Evolutionary conservation across 805 yeast species (phyloP).

Genomic region (Wickerhamiella siamensis): DNA sequence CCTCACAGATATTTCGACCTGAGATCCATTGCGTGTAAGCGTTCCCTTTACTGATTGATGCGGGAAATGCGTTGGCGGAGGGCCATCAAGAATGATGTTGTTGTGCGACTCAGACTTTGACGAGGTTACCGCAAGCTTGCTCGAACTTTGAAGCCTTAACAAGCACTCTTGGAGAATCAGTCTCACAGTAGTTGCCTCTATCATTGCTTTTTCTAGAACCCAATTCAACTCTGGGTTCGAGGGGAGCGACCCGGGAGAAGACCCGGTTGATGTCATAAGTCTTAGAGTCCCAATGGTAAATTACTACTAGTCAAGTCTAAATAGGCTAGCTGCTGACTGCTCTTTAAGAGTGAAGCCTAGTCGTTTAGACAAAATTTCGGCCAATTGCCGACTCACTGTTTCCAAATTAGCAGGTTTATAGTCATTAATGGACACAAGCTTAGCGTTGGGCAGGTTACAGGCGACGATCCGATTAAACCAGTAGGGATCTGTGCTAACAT

Average conservation of each 20-base stretch:
- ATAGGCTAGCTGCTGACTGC: background rate
- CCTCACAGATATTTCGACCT: background rate
- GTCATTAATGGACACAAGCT: conserved; percentile 30
- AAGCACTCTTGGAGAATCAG: background rate
- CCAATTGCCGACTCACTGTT: background rate
- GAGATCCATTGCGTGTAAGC: background rate
- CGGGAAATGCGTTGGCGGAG: background rate
- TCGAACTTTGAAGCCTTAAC: background rate
- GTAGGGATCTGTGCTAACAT: conserved; percentile 57
- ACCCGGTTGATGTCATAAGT: too few species aligned
- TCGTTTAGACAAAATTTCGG: background rate
- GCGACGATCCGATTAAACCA: conserved; percentile 60
- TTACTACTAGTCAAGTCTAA: too few species aligned
- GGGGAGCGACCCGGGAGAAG: too few species aligned
- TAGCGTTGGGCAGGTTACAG: conserved; percentile 71
- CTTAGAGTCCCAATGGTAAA: too few species aligned
- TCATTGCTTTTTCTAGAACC: background rate
- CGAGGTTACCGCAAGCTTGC: background rate
- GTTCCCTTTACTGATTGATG: background rate
- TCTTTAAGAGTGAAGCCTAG: background rate
- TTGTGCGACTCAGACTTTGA: background rate
- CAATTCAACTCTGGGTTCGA: background rate
- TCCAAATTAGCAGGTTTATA: background rate
- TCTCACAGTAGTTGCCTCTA: background rate
- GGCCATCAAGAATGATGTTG: background rate